phyloP scores from a whole-genome alignment of 768 basidiomycete genomes.

The Lentinula detonsa region DNA sequence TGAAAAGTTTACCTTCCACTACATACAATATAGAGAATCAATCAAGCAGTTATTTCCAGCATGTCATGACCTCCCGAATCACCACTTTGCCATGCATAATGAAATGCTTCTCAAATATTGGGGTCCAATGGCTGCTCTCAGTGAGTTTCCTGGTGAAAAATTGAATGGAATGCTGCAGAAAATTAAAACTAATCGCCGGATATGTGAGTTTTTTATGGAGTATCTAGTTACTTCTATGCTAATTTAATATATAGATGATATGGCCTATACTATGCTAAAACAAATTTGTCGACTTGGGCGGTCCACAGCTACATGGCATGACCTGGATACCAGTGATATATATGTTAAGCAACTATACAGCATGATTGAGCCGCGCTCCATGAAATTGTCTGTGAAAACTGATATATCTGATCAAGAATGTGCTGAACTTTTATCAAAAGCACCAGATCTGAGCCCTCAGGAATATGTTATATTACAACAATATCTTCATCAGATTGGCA shows the following conservation, averaged over 20 bases:
- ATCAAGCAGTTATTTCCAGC: conserved; percentile 16
- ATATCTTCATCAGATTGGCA: neutral
- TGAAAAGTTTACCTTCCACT: conserved; percentile 16
- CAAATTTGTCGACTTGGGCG: too few relatives aligned
- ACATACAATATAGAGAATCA: conserved; percentile 15
- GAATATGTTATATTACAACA: neutral
- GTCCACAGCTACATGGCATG: too few relatives aligned
- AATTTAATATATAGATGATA: too few relatives aligned
- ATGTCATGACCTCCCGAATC: conserved; percentile 20
- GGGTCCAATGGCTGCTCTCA: conserved; percentile 21
- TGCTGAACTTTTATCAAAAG: neutral
- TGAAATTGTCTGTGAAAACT: too few relatives aligned
- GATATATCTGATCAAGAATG: neutral
- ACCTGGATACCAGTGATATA: too few relatives aligned
- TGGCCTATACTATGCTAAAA: too few relatives aligned
- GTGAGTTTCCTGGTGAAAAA: conserved; percentile 24
- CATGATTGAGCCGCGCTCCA: too few relatives aligned
- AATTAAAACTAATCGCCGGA: conserved; percentile 18
- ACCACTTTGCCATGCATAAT: conserved; percentile 29
- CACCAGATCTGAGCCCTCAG: neutral
- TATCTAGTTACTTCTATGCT: too few relatives aligned
- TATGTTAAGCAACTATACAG: too few relatives aligned
- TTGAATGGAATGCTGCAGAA: conserved; percentile 21
- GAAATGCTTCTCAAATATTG: conserved; percentile 20
- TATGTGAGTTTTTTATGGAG: conserved; percentile 5